Evolutionary conservation across 1,139 yeast species (phyloP), one percentile per base, ranked within the genome.

Genomic region (Suhomyces bokatorum): DNA sequence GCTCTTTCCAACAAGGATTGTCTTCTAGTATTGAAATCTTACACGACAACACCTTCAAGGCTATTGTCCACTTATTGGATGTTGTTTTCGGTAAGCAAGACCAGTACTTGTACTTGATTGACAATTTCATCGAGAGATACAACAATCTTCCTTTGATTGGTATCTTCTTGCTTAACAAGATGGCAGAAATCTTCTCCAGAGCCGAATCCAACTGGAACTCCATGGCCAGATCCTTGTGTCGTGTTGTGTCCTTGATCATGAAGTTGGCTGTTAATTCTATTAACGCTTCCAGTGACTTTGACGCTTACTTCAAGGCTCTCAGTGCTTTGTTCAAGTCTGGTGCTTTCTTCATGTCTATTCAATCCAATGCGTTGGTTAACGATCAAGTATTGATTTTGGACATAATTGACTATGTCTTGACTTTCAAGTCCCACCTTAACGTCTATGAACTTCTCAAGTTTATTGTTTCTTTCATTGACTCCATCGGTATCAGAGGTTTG

Each of bases 11-110:
- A 17, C 68, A 60, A 37, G 54, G 55, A 13, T 46, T 49, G 8
- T 52, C 60, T 39, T 58, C 69, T 12, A 60, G 66, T 41, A 57
- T 62, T 51, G 75, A 70, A 43, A 66, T 66, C 37, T 60, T 73
- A 29, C 66, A 60, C 43, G 75, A 70, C 35, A 64, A 66, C 49
- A 50, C 63, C 8, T 83, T 83, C 59, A 79, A 78, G 54, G 77
- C 85, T 2, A 69, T 81, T 37, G 76, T 83, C 34, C 84, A 81
- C 52, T 66, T 83, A 46, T 62, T 85, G 36, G 88, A 84, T 61
- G 72, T 81, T 36, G 73, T 82, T n/a, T 70, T 83, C 53, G 87
- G 86, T 7, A 78, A 82, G 59, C 84, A 82, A 57, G 84, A 81
- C 47, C 86, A 81, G 55, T 81, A 81, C 61, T 67, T 77, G 37